These are phyloP conservation scores for Pleurotus giganteus DNA, from an alignment of 768 basidiomycete species.

Conservation along the genomic window DNA sequence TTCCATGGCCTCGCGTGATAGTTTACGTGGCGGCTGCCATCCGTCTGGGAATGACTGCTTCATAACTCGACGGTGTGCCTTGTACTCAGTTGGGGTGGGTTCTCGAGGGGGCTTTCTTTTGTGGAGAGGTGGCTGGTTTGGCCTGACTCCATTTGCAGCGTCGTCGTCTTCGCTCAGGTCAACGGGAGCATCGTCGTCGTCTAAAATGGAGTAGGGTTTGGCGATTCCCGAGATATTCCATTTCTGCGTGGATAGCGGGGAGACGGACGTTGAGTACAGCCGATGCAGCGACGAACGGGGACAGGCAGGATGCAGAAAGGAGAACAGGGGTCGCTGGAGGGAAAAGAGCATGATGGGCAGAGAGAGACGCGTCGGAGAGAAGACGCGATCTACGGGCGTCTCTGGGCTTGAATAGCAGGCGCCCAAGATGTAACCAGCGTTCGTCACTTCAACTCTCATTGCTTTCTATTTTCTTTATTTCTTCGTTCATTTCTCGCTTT, in stretches of 20 bases:
- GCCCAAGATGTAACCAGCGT: background rate
- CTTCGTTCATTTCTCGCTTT: conserved; percentile 4
- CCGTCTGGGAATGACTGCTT: conserved; percentile 58
- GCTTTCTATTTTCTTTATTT: conserved; percentile 5
- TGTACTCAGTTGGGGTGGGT: conserved; percentile 48
- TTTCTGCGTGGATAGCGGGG: conserved; percentile 23
- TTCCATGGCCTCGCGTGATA: conserved; percentile 84
- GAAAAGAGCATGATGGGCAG: background rate
- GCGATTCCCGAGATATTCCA: conserved; percentile 39
- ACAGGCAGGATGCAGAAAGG: background rate
- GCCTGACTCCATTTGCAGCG: conserved; percentile 39
- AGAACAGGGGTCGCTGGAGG: background rate
- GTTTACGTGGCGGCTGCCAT: conserved; percentile 78
- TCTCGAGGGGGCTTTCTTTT: conserved; percentile 34
- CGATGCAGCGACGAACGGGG: conserved; percentile 5
- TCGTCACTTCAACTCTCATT: background rate
- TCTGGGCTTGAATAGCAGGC: background rate
- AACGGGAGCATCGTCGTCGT: conserved; percentile 41
- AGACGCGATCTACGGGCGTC: conserved; percentile 11
- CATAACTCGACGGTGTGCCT: conserved; percentile 48
- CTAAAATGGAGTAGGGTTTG: conserved; percentile 43
- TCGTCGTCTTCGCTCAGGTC: conserved; percentile 55
- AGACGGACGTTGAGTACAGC: conserved; percentile 4
- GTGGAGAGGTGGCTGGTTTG: conserved; percentile 34
- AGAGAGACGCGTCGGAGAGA: conserved; percentile 21